A percentile compares a stretch with the other conserved stretches of the same genome.
Evolutionary conservation across 306 rosid genomes (phyloP).

Genomic region (Gastrolobium bilobum): DNA sequence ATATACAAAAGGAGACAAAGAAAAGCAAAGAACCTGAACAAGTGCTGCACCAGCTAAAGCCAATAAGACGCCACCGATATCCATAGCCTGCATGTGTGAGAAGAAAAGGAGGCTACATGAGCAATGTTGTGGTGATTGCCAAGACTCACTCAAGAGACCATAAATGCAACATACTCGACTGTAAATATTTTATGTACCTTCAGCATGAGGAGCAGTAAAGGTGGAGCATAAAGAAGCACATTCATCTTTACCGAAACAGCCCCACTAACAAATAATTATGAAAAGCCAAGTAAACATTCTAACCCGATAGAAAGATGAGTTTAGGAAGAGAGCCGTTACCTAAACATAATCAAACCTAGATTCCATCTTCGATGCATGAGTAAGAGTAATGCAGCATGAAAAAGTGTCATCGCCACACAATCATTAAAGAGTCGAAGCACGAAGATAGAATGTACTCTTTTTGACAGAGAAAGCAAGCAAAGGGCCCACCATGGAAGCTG

Average conservation of each 20-base stretch:
- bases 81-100: conserved; percentile 71
- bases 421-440: conserved; percentile 93
- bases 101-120: conserved; percentile 46
- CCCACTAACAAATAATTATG: conserved; percentile 61
- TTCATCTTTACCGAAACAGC: conserved; percentile 99
- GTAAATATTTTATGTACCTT: conserved; percentile 61
- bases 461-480: conserved; percentile 84
- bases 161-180: conserved; percentile 18
- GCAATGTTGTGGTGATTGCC: conserved; percentile 17
- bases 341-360: conserved; percentile 89
- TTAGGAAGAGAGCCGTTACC: conserved; percentile 58
- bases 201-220: conserved; percentile 85
- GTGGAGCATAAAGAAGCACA: conserved; percentile 93
- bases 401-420: conserved; percentile 80
- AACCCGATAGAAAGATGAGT: neutral
- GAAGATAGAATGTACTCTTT: conserved; percentile 91
- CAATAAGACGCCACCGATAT: conserved; percentile 69
- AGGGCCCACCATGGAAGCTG: conserved; percentile 96
- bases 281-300: conserved; percentile 41
- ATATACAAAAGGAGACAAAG: conserved; percentile 31
- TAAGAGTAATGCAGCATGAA: conserved; percentile 78
- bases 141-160: neutral
- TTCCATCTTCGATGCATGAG: conserved; percentile 80
- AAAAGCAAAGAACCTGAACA: conserved; percentile 76
- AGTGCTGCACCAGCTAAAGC: conserved; percentile 91